phyloP scores from a whole-genome alignment of 768 basidiomycete species.

The Coprinopsis sp. region DNA sequence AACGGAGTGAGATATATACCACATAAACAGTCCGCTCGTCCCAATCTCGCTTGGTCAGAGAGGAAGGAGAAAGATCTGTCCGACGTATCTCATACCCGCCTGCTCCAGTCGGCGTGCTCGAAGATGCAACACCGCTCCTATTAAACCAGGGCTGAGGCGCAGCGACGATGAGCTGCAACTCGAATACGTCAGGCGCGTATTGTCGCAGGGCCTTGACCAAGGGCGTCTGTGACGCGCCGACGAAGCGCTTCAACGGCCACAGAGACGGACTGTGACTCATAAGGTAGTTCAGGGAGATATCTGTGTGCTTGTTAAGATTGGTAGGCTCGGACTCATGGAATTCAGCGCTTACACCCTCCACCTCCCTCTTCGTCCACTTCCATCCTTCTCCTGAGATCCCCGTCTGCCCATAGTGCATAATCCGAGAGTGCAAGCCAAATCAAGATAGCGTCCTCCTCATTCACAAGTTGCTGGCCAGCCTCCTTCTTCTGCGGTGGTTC shows the following conservation, averaged over 20 bases:
- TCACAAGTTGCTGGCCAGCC: slow-evolving; percentile 2
- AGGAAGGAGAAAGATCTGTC: slow-evolving; percentile 35
- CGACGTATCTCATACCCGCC: slow-evolving; percentile 67
- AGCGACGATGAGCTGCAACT: slow-evolving; percentile 58
- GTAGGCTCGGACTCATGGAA: neutral
- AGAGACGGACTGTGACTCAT: slow-evolving; percentile 35
- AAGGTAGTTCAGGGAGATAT: slow-evolving; percentile 56
- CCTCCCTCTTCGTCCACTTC: slow-evolving; percentile 28
- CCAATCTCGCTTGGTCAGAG: slow-evolving; percentile 47
- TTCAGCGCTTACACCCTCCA: neutral
- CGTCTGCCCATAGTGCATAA: slow-evolving; percentile 61
- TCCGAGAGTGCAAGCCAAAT: slow-evolving; percentile 64
- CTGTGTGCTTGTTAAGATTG: slow-evolving; percentile 29
- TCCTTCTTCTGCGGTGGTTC: neutral
- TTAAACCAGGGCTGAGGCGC: slow-evolving; percentile 31
- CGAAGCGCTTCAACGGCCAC: slow-evolving; percentile 19
- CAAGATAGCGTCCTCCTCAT: slow-evolving; percentile 47
- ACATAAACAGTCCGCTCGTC: slow-evolving; percentile 61
- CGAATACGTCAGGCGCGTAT: slow-evolving; percentile 40
- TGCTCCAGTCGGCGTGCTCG: slow-evolving; percentile 8
- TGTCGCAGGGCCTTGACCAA: slow-evolving; percentile 59
- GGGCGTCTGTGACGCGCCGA: slow-evolving; percentile 35
- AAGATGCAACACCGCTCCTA: slow-evolving; percentile 23
- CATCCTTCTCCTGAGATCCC: slow-evolving; percentile 46
- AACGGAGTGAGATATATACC: slow-evolving; percentile 30